Percentiles rank a stretch among this genome's conserved stretches.
These are phyloP conservation scores for Ganoderma lingzhi DNA, from an alignment of 1,284 basidiomycete genomes.

Conservation along the genomic window DNA sequence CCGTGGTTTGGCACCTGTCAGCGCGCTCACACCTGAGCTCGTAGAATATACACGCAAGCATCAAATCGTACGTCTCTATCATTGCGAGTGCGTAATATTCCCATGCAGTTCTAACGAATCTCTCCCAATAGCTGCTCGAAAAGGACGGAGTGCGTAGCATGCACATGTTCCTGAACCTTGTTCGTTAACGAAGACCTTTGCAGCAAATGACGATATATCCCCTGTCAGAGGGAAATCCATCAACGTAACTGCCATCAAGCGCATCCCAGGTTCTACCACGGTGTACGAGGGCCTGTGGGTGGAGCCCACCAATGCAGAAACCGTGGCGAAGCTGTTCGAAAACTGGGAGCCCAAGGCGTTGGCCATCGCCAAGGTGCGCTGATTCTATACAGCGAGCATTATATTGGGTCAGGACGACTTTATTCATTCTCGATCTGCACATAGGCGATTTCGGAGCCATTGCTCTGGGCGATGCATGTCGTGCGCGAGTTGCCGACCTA, in stretches of 20 bases:
- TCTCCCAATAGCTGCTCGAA: slow-evolving; percentile 3
- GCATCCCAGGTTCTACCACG: slow-evolving; percentile 26
- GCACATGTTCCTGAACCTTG: not conserved
- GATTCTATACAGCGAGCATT: not conserved
- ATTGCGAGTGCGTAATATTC: too few species aligned
- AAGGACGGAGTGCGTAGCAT: slow-evolving; percentile 7
- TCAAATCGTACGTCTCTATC: not conserved
- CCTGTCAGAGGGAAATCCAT: slow-evolving; percentile 16
- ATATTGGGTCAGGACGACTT: too few species aligned
- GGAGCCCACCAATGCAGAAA: slow-evolving; percentile 26
- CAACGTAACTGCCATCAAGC: slow-evolving; percentile 37
- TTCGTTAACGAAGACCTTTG: not conserved
- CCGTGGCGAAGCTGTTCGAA: slow-evolving; percentile 30
- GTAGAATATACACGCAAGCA: not conserved
- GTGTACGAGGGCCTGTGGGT: slow-evolving; percentile 36
- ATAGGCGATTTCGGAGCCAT: slow-evolving; percentile 7
- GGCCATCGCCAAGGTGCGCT: not conserved
- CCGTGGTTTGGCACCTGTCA: slow-evolving; percentile 11
- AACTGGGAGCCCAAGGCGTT: not conserved
- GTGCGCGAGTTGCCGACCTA: slow-evolving; percentile 36
- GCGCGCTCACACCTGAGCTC: not conserved
- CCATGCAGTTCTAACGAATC: not conserved
- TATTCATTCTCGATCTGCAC: too few species aligned
- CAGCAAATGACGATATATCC: slow-evolving; percentile 19
- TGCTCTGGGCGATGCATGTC: slow-evolving; percentile 38